Evolutionary conservation across 768 basidiomycete genomes (phyloP).

Genomic region (Crucibulum laeve): DNA sequence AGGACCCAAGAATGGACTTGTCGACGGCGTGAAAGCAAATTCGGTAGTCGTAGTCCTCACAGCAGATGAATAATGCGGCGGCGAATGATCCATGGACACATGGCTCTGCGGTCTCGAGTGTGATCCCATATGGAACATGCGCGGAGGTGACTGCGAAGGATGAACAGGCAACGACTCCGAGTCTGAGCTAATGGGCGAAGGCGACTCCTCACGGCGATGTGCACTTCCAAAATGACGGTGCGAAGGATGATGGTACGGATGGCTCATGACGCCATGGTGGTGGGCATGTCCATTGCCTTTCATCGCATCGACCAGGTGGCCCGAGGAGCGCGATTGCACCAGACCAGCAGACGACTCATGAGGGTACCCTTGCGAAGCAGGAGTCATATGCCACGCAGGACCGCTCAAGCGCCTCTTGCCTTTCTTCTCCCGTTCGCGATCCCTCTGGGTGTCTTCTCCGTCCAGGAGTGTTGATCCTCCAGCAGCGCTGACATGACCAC

Average conservation of each 20-base stretch:
- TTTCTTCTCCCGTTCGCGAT: slow-evolving; percentile 17
- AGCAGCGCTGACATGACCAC: slow-evolving; percentile 1
- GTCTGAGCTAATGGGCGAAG: slow-evolving; percentile 69
- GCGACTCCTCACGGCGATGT: slow-evolving; percentile 50
- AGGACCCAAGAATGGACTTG: slow-evolving; percentile 78
- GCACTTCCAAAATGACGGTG: slow-evolving; percentile 22
- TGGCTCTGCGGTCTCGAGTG: slow-evolving; percentile 11
- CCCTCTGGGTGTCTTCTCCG: slow-evolving; percentile 19
- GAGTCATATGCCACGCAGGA: slow-evolving; percentile 51
- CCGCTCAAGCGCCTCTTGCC: slow-evolving; percentile 47
- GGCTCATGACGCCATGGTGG: slow-evolving; percentile 25
- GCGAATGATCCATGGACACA: slow-evolving; percentile 21
- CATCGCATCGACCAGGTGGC: slow-evolving; percentile 35
- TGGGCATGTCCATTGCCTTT: slow-evolving; percentile 20
- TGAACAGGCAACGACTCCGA: slow-evolving; percentile 43
- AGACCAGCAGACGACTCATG: slow-evolving; percentile 22
- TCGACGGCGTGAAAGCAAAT: slow-evolving; percentile 58
- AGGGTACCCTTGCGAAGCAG: slow-evolving; percentile 22
- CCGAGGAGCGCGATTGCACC: slow-evolving; percentile 35
- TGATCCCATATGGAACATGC: slow-evolving; percentile 23
- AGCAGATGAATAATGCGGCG: slow-evolving; percentile 25
- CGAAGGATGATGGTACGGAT: slow-evolving; percentile 40
- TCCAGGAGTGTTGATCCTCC: slow-evolving; percentile 4
- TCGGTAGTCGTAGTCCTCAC: slow-evolving; percentile 24
- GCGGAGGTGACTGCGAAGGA: slow-evolving; percentile 27